A percentile compares a stretch with the other conserved stretches of the same genome.
phyloP scores from a whole-genome alignment of 257 asterid genomes.

The Solanum clarkiae region DNA sequence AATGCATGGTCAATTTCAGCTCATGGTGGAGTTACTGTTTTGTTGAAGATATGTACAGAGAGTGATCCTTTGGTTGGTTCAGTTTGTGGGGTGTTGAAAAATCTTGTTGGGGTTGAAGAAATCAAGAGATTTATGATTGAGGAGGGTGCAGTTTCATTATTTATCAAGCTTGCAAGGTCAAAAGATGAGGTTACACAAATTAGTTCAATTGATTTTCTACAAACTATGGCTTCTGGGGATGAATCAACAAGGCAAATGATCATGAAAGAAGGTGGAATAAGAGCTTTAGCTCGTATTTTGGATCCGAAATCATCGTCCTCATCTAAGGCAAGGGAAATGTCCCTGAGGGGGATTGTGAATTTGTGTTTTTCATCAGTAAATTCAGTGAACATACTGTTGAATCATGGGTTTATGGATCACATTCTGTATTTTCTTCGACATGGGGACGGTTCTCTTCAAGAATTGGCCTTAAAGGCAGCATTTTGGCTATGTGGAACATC shows the following conservation, averaged over 20 bases:
- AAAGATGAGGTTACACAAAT: constrained; percentile 46
- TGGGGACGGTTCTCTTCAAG: constrained; percentile 61
- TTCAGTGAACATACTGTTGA: constrained; percentile 24
- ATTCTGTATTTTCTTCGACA: constrained; percentile 43
- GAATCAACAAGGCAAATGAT: constrained; percentile 36
- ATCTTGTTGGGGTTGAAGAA: constrained; percentile 74
- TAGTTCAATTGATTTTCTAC: constrained; percentile 58
- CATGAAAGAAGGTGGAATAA: constrained; percentile 58
- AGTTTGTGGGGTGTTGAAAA: constrained; percentile 77
- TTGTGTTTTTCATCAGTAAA: constrained; percentile 32
- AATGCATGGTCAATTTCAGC: constrained; percentile 92
- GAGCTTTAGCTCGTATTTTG: constrained; percentile 39
- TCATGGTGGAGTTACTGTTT: constrained; percentile 78
- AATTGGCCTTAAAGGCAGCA: constrained; percentile 65
- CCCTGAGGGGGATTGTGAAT: constrained; percentile 55
- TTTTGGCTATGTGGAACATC: constrained; percentile 79
- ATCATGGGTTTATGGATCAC: constrained; percentile 50
- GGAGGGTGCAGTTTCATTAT: constrained; percentile 49
- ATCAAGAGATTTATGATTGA: constrained; percentile 82
- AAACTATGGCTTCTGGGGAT: constrained; percentile 59
- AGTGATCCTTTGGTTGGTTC: constrained; percentile 23
- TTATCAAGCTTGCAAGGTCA: constrained; percentile 41
- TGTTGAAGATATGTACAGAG: constrained; percentile 53
- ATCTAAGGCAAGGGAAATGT: constrained; percentile 60
- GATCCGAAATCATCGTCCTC: constrained; percentile 49